Evolutionary conservation across 805 yeast genomes (phyloP).

Genomic region (Tetrapisispora phaffii): DNA sequence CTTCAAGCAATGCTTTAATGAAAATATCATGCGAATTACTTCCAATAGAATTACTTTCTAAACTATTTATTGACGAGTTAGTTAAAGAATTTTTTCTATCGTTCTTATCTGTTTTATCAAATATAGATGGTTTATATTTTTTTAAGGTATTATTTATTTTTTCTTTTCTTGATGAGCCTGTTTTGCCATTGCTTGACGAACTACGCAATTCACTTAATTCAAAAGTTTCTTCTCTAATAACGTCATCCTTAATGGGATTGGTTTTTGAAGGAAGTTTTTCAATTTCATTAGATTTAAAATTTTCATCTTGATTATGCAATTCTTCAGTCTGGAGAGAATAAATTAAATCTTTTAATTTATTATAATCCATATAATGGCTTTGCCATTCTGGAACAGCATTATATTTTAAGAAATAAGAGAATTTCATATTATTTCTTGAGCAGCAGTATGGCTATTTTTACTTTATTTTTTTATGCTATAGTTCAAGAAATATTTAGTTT

Average conservation of each 20-base stretch:
- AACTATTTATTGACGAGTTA: neutral
- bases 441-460: no score
- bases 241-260: conserved; percentile 1
- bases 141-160: neutral
- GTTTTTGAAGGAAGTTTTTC: neutral
- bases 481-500: no score
- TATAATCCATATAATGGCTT: conserved; percentile 63
- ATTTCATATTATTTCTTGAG: conserved; percentile 40
- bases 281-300: neutral
- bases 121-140: conserved; percentile 1
- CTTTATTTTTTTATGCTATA: neutral
- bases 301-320: conserved; percentile 8
- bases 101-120: conserved; percentile 1
- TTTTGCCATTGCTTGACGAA: neutral
- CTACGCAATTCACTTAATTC: conserved; percentile 19
- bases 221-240: conserved; percentile 11
- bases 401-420: conserved; percentile 55
- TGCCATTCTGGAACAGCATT: conserved; percentile 85
- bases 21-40: conserved; percentile 36
- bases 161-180: neutral
- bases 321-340: conserved; percentile 42
- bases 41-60: conserved; percentile 5
- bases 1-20: conserved; percentile 36
- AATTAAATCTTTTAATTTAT: conserved; percentile 45
- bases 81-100: neutral